Base-by-base conservation (phyloP, 495 filamentous ascomycete genomes). In the Daldinia decipiens region DNA sequence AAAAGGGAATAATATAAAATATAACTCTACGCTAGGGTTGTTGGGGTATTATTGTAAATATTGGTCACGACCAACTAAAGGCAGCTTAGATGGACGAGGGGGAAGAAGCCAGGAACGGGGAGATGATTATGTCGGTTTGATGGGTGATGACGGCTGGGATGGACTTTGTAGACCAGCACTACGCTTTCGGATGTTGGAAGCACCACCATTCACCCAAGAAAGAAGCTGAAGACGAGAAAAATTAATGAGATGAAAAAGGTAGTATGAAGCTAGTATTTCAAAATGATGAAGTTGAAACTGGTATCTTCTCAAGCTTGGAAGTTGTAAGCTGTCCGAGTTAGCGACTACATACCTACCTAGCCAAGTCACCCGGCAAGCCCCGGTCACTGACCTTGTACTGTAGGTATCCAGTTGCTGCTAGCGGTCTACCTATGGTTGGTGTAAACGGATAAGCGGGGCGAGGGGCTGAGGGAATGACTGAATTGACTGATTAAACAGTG, bases 401-500 rank as follows among this genome's bases (percentile, higher is more conserved):
- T 8, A n/a, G n/a, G n/a, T n/a, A 52, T 27, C 24, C 26, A 52
- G 50, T n/a, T n/a, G 43, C 43, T 17, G 6, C 43, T 19, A 47
- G 43, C 43, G 8, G 43, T 19, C 43, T 47, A 24, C 21, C 21
- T 24, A 1, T 24, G n/a, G 40, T 45, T 45, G 40, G 29, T 32
- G 29, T 12, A 55, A 53, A 19, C 50, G 27, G 57, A 45, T 36
- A 50, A 68, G 58, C 65, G 43, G 66, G 50, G 43, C 31, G 21
- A 38, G 36, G 40, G 31, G 59, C 12, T 26, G 58, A 34, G 34
- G 29, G 64, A 32, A 29, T 54, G 39, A 47, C 21, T 61, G 59
- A 62, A 62, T 62, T 54, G 39, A 47, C 21, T 56, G 59, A 62
- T 56, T 62, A n/a, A 19, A 40, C 56, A 3, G 27, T 51, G 45